Percentiles rank a stretch among this genome's conserved stretches.
Conservation (phyloP, 345 rosid genomes). For the Acer campestre region DNA sequence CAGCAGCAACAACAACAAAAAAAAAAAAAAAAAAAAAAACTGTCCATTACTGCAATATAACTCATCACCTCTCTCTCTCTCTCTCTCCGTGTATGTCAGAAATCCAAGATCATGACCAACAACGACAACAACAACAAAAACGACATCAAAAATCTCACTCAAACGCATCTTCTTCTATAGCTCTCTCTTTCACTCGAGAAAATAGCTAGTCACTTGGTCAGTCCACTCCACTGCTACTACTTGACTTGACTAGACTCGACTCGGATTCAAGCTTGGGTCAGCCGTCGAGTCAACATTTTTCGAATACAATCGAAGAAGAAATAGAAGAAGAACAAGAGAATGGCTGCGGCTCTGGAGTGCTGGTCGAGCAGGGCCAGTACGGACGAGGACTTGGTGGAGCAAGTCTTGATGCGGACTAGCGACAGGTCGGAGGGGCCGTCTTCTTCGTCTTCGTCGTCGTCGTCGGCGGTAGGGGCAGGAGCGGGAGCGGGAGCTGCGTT, state of each 20-base stretch:
- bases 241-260: background rate
- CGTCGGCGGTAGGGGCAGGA: conserved; percentile 17
- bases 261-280: background rate
- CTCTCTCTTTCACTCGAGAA: no score
- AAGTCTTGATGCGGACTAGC: conserved; percentile 82
- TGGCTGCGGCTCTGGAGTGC: conserved; percentile 99
- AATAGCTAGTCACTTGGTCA: no score
- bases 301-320: background rate
- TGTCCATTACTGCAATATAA: no score
- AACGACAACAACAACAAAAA: background rate
- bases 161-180: no score
- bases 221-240: background rate
- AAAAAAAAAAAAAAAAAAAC: no score
- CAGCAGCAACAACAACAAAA: no score
- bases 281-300: background rate
- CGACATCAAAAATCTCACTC: background rate
- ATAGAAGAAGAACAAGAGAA: conserved; percentile 10
- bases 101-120: background rate
- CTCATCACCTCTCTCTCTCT: background rate
- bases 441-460: conserved; percentile 12
- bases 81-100: background rate
- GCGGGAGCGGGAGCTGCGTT: conserved; percentile 14
- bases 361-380: conserved; percentile 88
- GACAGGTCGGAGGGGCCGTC: conserved; percentile 70
- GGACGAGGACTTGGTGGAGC: conserved; percentile 92